Base-by-base conservation (phyloP, 2,329 filamentous ascomycete genomes). In the Monosporascus sp. region DNA sequence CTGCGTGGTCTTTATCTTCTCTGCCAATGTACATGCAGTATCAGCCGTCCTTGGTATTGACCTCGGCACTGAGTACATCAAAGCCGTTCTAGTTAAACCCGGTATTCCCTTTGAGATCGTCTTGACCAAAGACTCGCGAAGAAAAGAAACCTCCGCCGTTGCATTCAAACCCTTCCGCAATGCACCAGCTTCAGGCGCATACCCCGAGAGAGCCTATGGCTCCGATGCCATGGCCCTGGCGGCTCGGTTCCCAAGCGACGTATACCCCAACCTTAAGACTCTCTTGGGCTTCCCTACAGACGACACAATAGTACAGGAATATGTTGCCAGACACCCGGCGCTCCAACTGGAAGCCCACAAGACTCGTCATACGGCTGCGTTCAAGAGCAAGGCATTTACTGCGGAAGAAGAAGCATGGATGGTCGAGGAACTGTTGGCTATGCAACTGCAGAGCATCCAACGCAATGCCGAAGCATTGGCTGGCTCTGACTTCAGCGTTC, bases 81-180 rank as follows among this genome's bases (percentile, higher is more conserved):
- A 97, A 77, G 93, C 93, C 27, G 86, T 90, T 16, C 83, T 99
- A 43, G 93, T 99, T 57, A 97, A 97, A 76, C 94, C 94, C 2
- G 94, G 94, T 56, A 93, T 96, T 50, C 94, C 94, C 11, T 90
- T 99, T 69, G 94, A 99, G 62, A 97, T 99, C 61, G 93, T 99
- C 70, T 82, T 97, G 53, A 97, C 92, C 31, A 99, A 97, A 71
- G 94, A 99, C 75, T 97, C 94, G 31, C 90, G 96, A 72, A 88
- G 94, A 67, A 99, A 99, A 78, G 94, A 99, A 71, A 83, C 83
- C 24, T 90, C 92, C 2, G 92, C 91, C 43, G 85, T 99, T 62
- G 88, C 91, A 44, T 97, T 99, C 77, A 97, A 99, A 75, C 91
- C 92, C 38, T 80, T 84, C n/a, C 82, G 82, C 63, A 76, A 81